Evolutionary conservation across 768 basidiomycete genomes (phyloP).

Genomic region (Tremella fuciformis): DNA sequence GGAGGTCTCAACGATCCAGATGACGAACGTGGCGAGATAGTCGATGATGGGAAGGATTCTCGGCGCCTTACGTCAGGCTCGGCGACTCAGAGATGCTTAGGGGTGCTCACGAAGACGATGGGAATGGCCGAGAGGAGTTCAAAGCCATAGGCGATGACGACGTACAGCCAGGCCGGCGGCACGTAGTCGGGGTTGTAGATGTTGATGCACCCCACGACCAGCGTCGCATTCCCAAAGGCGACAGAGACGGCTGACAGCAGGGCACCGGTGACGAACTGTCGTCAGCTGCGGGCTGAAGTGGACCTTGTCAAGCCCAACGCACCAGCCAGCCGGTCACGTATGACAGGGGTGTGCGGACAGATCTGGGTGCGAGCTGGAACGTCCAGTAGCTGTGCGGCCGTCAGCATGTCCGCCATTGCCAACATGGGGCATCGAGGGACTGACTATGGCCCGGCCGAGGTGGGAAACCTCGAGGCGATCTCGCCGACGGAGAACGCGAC

Average conservation of each 20-base stretch:
- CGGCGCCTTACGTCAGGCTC: not conserved
- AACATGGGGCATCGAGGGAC: not conserved
- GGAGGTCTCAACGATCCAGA: not conserved
- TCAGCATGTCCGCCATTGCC: not conserved
- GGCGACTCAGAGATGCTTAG: not conserved
- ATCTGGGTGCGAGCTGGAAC: constrained; percentile 2
- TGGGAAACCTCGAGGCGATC: constrained; percentile 5
- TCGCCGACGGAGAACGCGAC: constrained; percentile 2
- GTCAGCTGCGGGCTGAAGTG: not conserved
- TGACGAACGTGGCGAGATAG: not conserved
- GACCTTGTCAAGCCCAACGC: not conserved
- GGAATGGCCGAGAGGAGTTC: not conserved
- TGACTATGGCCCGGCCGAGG: constrained; percentile 6
- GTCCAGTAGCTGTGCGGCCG: not conserved
- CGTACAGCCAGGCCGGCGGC: constrained; percentile 1
- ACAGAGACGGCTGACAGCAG: not conserved
- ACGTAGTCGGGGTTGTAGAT: constrained; percentile 1
- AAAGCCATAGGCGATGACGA: constrained; percentile 2
- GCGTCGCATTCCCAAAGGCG: not conserved
- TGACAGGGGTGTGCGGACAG: not conserved
- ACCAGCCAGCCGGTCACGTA: constrained; percentile 1
- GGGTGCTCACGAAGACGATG: not conserved
- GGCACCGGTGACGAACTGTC: not conserved
- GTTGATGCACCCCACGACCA: constrained; percentile 6
- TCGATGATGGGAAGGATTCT: not conserved